Evolutionary conservation across 352 stramenopile species (phyloP).

Genomic region (Phytophthora melonis): DNA sequence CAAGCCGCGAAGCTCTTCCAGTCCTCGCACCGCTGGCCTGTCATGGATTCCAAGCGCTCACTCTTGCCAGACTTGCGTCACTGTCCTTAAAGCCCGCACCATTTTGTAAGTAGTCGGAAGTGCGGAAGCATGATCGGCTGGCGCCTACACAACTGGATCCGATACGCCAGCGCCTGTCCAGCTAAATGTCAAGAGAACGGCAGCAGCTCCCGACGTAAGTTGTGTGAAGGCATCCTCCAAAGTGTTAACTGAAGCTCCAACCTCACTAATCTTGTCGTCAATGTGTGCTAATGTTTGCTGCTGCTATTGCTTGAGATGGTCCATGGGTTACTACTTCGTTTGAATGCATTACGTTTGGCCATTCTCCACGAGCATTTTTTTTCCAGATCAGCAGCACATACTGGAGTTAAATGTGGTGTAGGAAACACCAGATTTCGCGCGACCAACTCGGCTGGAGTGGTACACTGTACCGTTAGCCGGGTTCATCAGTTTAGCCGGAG

Average conservation of each 20-base stretch:
- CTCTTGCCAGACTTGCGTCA: slow-evolving; percentile 16
- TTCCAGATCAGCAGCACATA: too few relatives aligned
- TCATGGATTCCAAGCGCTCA: background rate
- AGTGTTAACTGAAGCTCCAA: background rate
- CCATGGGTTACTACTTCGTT: slow-evolving; percentile 16
- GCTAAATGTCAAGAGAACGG: slow-evolving; percentile 9
- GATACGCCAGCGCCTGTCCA: background rate
- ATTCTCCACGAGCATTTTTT: slow-evolving; percentile 8
- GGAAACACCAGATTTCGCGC: too few relatives aligned
- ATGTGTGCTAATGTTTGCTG: slow-evolving; percentile 8
- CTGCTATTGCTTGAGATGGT: slow-evolving; percentile 15
- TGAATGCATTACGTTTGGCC: background rate
- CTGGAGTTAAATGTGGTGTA: too few relatives aligned
- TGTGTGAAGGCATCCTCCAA: slow-evolving; percentile 5
- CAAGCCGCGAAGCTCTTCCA: slow-evolving; percentile 3
- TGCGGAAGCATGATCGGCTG: background rate
- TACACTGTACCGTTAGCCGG: too few relatives aligned
- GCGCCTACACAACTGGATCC: too few relatives aligned
- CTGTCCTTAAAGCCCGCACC: slow-evolving; percentile 5
- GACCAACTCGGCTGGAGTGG: too few relatives aligned
- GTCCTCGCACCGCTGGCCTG: background rate
- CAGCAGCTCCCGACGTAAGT: slow-evolving; percentile 9
- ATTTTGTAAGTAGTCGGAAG: slow-evolving; percentile 1
- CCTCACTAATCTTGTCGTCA: slow-evolving; percentile 5
- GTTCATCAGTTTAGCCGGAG: too few relatives aligned